phyloP scores from a whole-genome alignment of 2,329 filamentous ascomycete species.

The Cladophialophora carrionii region DNA sequence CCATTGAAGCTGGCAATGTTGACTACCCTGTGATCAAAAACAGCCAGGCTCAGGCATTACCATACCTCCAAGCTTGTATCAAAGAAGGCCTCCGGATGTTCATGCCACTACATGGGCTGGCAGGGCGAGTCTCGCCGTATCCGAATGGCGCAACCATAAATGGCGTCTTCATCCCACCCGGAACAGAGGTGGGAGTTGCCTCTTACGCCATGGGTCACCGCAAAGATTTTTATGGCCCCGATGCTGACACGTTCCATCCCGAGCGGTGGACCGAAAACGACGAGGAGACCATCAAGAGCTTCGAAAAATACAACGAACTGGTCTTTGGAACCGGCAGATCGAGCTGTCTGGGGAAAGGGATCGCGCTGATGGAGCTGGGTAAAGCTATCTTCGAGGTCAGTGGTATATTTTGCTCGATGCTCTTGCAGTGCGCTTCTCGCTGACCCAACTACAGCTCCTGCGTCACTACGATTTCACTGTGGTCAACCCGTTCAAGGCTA shows the following conservation, averaged over 20 bases:
- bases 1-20: constrained; percentile 17
- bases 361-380: constrained; percentile 56
- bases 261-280: constrained; percentile 55
- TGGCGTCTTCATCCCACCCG: neutral
- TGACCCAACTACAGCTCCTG: constrained; percentile 4
- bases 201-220: constrained; percentile 45
- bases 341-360: constrained; percentile 53
- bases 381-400: constrained; percentile 41
- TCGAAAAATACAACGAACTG: constrained; percentile 49
- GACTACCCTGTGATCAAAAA: constrained; percentile 23
- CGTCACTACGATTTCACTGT: constrained; percentile 7
- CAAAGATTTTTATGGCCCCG: constrained; percentile 46
- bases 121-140: neutral
- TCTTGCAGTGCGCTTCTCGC: neutral
- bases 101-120: constrained; percentile 5
- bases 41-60: constrained; percentile 46
- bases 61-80: constrained; percentile 57
- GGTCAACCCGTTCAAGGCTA: constrained; percentile 3
- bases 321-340: constrained; percentile 53
- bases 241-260: constrained; percentile 52
- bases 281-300: constrained; percentile 44
- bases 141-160: neutral
- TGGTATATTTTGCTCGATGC: neutral
- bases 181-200: constrained; percentile 5
- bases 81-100: constrained; percentile 44